A percentile compares a stretch with the other conserved stretches of the same genome.
phyloP scores from a whole-genome alignment of 352 stramenopile species.

The Globisporangium acanthophoron region DNA sequence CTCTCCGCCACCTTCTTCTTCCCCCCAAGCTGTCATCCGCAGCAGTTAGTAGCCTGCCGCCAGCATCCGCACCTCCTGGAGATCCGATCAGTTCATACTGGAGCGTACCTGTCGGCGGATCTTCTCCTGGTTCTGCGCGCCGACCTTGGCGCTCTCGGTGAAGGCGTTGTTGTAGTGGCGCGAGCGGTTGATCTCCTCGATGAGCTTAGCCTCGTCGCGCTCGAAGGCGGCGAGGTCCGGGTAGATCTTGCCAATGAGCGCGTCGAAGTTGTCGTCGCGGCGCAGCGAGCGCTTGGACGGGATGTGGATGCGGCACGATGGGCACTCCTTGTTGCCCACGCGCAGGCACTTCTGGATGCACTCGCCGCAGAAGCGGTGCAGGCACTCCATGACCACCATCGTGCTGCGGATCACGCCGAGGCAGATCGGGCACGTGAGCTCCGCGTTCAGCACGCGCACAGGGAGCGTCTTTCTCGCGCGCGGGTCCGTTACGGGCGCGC shows the following conservation, averaged over 20 bases:
- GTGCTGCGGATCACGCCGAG: constrained; percentile 80
- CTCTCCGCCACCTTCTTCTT: constrained; percentile 11
- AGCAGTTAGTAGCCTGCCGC: background rate
- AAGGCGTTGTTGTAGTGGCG: constrained; percentile 82
- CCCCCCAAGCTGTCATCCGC: background rate
- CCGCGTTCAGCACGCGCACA: constrained; percentile 65
- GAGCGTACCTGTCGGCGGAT: constrained; percentile 44
- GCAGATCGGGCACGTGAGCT: constrained; percentile 87
- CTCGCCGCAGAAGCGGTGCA: constrained; percentile 89
- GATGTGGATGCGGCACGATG: constrained; percentile 88
- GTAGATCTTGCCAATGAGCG: constrained; percentile 82
- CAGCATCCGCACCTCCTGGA: too few species aligned
- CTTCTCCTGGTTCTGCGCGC: constrained; percentile 60
- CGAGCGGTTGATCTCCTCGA: constrained; percentile 68
- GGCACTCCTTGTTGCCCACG: constrained; percentile 83
- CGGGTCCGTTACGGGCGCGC: constrained; percentile 51
- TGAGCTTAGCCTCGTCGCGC: constrained; percentile 74
- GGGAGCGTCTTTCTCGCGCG: constrained; percentile 52
- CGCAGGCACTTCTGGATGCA: constrained; percentile 88
- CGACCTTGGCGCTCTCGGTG: constrained; percentile 68
- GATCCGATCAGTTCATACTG: too few species aligned
- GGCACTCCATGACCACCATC: constrained; percentile 88
- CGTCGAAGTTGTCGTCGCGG: constrained; percentile 82
- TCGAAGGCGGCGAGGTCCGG: constrained; percentile 79
- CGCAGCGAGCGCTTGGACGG: constrained; percentile 81